Percentiles rank a stretch among this genome's conserved stretches.
Evolutionary conservation across 1,284 basidiomycete species (phyloP).

Genomic region (Clitocybe nebularis): DNA sequence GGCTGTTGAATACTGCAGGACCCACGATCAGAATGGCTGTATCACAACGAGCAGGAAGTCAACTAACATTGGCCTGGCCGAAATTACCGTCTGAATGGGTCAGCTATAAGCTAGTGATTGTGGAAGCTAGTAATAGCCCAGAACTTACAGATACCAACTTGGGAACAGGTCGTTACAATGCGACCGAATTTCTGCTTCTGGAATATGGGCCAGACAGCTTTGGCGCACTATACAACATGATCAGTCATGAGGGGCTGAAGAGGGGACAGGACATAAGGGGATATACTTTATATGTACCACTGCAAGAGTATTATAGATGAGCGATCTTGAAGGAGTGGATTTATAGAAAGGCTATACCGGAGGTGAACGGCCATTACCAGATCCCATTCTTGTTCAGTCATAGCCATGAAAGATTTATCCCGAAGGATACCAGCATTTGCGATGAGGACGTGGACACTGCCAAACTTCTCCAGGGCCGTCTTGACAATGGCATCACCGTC

Average conservation of each 20-base stretch:
- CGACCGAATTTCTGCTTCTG: slow-evolving; percentile 96
- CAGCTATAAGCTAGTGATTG: neutral
- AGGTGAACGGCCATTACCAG: slow-evolving; percentile 87
- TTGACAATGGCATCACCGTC: slow-evolving; percentile 92
- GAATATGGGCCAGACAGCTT: slow-evolving; percentile 97
- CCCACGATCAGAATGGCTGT: neutral
- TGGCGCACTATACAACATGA: slow-evolving; percentile 58
- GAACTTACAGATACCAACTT: slow-evolving; percentile 86
- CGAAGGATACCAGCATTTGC: slow-evolving; percentile 96
- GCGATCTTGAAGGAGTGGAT: neutral
- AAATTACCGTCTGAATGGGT: slow-evolving; percentile 79
- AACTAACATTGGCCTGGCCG: slow-evolving; percentile 78
- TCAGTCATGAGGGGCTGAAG: neutral
- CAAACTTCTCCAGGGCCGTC: slow-evolving; percentile 84
- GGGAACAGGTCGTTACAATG: slow-evolving; percentile 91
- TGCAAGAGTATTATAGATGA: slow-evolving; percentile 21
- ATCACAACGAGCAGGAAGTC: neutral
- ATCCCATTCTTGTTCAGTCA: slow-evolving; percentile 96
- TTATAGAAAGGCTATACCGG: slow-evolving; percentile 35
- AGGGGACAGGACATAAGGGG: too few relatives aligned
- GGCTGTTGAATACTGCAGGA: slow-evolving; percentile 77
- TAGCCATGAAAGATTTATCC: slow-evolving; percentile 86
- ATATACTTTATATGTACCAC: slow-evolving; percentile 66
- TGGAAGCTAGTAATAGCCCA: neutral
- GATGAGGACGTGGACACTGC: slow-evolving; percentile 83